Evolutionary conservation across 768 basidiomycete genomes (phyloP).

Genomic region (Phylloporus scabripes): DNA sequence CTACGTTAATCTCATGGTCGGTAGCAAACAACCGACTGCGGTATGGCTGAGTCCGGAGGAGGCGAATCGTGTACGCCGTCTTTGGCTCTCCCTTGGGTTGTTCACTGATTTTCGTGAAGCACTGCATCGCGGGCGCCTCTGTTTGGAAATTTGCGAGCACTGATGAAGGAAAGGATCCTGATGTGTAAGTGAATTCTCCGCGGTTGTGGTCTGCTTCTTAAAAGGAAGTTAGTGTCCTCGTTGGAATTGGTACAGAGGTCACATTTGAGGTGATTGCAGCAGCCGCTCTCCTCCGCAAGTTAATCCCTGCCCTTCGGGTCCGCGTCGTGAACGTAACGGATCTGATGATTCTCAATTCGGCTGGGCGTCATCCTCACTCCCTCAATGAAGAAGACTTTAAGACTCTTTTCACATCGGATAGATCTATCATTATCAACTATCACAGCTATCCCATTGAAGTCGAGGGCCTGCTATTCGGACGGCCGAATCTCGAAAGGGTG

Average conservation of each 20-base stretch:
- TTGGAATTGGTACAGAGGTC: slow-evolving; percentile 83
- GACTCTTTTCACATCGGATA: slow-evolving; percentile 66
- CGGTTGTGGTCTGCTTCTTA: neutral
- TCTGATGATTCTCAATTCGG: slow-evolving; percentile 70
- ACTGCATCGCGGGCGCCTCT: slow-evolving; percentile 83
- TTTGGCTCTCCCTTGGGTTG: neutral
- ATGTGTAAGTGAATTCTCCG: slow-evolving; percentile 44
- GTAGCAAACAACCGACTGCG: slow-evolving; percentile 77
- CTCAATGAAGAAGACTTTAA: slow-evolving; percentile 57
- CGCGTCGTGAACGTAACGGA: slow-evolving; percentile 89
- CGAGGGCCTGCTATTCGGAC: slow-evolving; percentile 57
- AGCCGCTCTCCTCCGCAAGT: slow-evolving; percentile 67
- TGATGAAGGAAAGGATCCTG: slow-evolving; percentile 65
- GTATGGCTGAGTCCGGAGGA: slow-evolving; percentile 77
- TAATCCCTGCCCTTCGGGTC: slow-evolving; percentile 67
- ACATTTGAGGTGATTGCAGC: slow-evolving; percentile 89
- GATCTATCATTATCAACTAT: slow-evolving; percentile 73
- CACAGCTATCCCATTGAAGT: slow-evolving; percentile 77
- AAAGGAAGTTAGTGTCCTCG: slow-evolving; percentile 51
- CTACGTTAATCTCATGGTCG: slow-evolving; percentile 85
- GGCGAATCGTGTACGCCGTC: slow-evolving; percentile 49
- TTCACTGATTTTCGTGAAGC: slow-evolving; percentile 32
- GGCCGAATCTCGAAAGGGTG: slow-evolving; percentile 45
- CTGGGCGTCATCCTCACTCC: slow-evolving; percentile 74
- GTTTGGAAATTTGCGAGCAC: slow-evolving; percentile 81